Evolutionary conservation across 2,329 filamentous ascomycete genomes (phyloP), one percentile per base, ranked within the genome.

Genomic region (Pochonia chlamydosporia): DNA sequence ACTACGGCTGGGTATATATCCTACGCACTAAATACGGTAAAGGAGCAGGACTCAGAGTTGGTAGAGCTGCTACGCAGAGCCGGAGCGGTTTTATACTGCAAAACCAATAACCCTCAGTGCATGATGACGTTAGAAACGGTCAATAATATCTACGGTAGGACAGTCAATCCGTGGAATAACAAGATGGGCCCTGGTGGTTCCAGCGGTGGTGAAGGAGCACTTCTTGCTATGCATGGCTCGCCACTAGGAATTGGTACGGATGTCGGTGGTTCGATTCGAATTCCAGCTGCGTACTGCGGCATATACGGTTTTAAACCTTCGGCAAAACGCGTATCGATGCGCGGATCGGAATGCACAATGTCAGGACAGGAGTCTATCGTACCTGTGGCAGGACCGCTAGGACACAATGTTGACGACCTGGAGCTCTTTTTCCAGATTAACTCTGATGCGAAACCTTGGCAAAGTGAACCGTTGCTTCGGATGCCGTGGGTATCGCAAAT

Each of bases 41-140:
- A 47, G 37, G 46, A 49, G 8, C 14, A 33, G 18, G 51, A 53
- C 13, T 36, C 46, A 1, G 35, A 23, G 16, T 7, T 53, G 13
- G 47, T 53, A 5, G 41, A 23, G 2, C 20, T 43, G 14, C 30
- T 53, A n/a, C 47, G 49, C 39, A 44, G 40, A 8, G 46, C 49
- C 5, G 51, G 51, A 3, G 51, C 51, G n/a, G 3, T 84, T 14
- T 51, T 60, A n/a, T 82, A 84, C 56, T 77, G 79, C 49, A 86
- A 87, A 61, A 87, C 85, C 1, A 87, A 85, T 47, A 74, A 86
- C 5, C 83, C 84, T 0, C 78, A 81, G 54, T 74, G 71, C 0
- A 64, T 81, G 41, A 72, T 71, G 60, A 69, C 71, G 14, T 59
- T 82, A 31, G 83, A 86, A 57, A 78, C 73, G 3, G 72, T 75